Evolutionary conservation across 306 rosid genomes (phyloP).

Genomic region (Sicyos baderoa): DNA sequence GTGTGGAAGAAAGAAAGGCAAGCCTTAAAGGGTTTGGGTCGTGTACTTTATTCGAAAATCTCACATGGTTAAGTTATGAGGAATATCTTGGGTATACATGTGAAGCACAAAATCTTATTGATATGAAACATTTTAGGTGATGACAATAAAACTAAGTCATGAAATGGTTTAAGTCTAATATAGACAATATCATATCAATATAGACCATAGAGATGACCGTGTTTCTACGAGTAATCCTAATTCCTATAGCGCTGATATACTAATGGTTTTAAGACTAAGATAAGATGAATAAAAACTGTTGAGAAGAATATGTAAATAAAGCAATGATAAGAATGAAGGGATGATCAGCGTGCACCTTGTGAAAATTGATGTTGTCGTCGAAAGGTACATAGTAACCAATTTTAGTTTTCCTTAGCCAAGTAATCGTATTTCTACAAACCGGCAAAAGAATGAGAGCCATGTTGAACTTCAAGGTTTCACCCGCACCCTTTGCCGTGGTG

Average conservation of each 20-base stretch:
- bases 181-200: too few species aligned
- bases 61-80: too few species aligned
- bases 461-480: conserved; percentile 87
- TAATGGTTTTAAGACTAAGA: not conserved
- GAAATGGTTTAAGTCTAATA: too few species aligned
- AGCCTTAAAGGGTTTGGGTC: too few species aligned
- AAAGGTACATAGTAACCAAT: conserved; percentile 59
- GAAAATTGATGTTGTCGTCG: conserved; percentile 97
- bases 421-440: conserved; percentile 85
- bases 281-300: not conserved
- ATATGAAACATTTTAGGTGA: too few species aligned
- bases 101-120: too few species aligned
- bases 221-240: not conserved
- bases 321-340: not conserved
- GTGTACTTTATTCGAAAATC: too few species aligned
- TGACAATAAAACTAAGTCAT: too few species aligned
- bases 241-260: not conserved
- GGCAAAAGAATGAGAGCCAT: conserved; percentile 91
- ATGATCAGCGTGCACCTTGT: conserved; percentile 52
- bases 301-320: conserved; percentile 1
- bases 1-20: too few species aligned
- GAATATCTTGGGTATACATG: too few species aligned
- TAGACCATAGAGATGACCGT: not conserved
- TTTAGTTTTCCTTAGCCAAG: conserved; percentile 85
- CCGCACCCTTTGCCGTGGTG: conserved; percentile 81